These are phyloP conservation scores for Suhomyces pyralidae DNA, from an alignment of 805 yeast genomes.

Conservation along the genomic window DNA sequence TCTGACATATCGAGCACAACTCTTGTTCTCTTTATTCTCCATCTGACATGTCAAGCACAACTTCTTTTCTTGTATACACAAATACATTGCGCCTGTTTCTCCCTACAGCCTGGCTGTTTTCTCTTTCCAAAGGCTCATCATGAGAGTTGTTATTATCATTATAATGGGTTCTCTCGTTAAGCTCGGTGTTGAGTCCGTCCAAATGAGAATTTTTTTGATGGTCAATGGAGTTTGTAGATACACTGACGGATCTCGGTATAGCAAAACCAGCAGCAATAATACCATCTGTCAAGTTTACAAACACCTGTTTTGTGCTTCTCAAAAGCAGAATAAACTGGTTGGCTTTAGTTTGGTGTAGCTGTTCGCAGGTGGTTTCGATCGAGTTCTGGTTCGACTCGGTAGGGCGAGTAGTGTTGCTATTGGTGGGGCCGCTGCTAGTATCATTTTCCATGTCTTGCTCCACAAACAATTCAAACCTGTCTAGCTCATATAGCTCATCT, in stretches of 20 bases:
- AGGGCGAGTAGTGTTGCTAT: background rate
- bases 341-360: conserved; percentile 1
- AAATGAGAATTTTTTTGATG: conserved; percentile 10
- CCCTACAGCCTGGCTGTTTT: background rate
- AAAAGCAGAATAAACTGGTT: conserved; percentile 4
- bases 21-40: conserved; percentile 17
- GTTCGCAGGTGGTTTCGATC: background rate
- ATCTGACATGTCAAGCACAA: conserved; percentile 26
- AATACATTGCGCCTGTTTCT: conserved; percentile 30
- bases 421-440: background rate
- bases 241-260: conserved; percentile 49
- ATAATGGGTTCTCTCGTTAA: background rate
- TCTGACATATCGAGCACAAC: conserved; percentile 29
- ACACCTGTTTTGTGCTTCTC: conserved; percentile 30
- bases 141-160: background rate
- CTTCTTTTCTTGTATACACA: conserved; percentile 38
- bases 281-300: conserved; percentile 49
- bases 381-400: background rate
- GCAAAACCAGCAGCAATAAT: conserved; percentile 59
- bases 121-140: background rate
- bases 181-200: conserved; percentile 1
- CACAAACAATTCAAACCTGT: conserved; percentile 37
- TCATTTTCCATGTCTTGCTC: conserved; percentile 27
- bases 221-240: conserved; percentile 17
- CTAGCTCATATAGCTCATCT: conserved; percentile 52